Conservation (phyloP, 2,329 filamentous ascomycete species). For the Pleurostoma richardsiae region DNA sequence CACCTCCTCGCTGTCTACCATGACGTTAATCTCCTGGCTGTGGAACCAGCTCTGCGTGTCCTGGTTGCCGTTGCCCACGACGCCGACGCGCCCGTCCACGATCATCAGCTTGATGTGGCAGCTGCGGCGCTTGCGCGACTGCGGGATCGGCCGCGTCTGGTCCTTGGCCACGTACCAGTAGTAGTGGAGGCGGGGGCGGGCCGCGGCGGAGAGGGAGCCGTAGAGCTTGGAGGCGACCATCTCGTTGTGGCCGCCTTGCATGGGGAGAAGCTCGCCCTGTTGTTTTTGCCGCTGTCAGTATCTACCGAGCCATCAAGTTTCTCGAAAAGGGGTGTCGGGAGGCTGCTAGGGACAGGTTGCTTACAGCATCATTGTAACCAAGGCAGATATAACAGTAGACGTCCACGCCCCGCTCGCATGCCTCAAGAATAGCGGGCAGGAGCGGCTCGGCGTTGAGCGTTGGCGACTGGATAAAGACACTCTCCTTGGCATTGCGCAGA, state of each 20-base stretch:
- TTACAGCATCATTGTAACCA: slow-evolving; percentile 68
- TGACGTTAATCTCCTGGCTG: slow-evolving; percentile 71
- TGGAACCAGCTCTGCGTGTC: slow-evolving; percentile 80
- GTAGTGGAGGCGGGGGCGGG: slow-evolving; percentile 49
- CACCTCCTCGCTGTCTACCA: slow-evolving; percentile 61
- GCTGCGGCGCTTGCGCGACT: slow-evolving; percentile 58
- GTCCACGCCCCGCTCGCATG: slow-evolving; percentile 61
- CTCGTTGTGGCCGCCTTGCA: slow-evolving; percentile 72
- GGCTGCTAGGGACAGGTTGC: slow-evolving; percentile 12
- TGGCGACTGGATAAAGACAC: slow-evolving; percentile 74
- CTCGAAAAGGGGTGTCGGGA: neutral
- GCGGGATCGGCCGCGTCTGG: slow-evolving; percentile 61
- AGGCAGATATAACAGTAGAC: slow-evolving; percentile 70
- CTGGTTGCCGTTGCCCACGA: slow-evolving; percentile 74
- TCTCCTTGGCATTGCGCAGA: slow-evolving; percentile 56
- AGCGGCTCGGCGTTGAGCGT: slow-evolving; percentile 70
- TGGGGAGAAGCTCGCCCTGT: slow-evolving; percentile 67
- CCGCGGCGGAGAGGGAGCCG: slow-evolving; percentile 40
- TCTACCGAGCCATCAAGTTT: too few relatives aligned
- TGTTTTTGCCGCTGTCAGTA: too few relatives aligned
- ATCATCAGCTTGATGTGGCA: slow-evolving; percentile 79
- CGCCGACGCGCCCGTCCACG: slow-evolving; percentile 61
- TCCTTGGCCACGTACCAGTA: slow-evolving; percentile 73
- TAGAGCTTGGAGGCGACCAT: slow-evolving; percentile 60
- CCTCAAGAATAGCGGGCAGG: slow-evolving; percentile 56